Evolutionary conservation across 2,329 filamentous ascomycete genomes (phyloP).

Genomic region (Cyphellophora europaea): DNA sequence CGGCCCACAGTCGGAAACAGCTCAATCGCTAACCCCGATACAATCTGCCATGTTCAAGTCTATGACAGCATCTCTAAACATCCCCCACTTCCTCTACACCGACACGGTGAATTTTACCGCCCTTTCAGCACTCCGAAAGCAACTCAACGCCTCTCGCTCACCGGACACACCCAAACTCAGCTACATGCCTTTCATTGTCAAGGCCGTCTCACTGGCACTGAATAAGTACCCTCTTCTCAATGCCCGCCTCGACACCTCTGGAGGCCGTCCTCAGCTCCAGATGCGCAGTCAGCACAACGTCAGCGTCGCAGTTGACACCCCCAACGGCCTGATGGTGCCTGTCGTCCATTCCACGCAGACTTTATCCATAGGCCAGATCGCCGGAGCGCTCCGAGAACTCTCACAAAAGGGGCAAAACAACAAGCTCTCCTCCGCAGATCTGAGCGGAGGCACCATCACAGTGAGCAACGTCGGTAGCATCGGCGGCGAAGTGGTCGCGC

Average conservation of each 20-base stretch:
- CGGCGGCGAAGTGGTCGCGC: constrained; percentile 82
- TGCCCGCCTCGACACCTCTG: constrained; percentile 61
- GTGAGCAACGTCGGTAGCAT: constrained; percentile 95
- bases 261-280: constrained; percentile 62
- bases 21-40: constrained; percentile 61
- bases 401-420: constrained; percentile 64
- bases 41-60: constrained; percentile 94
- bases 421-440: constrained; percentile 63
- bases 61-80: constrained; percentile 85
- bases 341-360: constrained; percentile 77
- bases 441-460: constrained; percentile 83
- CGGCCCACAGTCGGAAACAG: constrained; percentile 54
- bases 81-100: constrained; percentile 92
- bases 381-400: constrained; percentile 64
- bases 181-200: constrained; percentile 89
- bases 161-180: constrained; percentile 58
- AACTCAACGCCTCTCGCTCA: constrained; percentile 57
- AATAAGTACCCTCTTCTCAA: constrained; percentile 80
- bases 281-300: constrained; percentile 86
- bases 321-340: constrained; percentile 77
- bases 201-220: constrained; percentile 81
- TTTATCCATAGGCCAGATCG: constrained; percentile 69
- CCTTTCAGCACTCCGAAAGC: constrained; percentile 62
- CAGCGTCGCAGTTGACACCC: constrained; percentile 90
- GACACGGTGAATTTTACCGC: constrained; percentile 77